Base-by-base conservation (phyloP, 2,329 filamentous ascomycete species). In the Fusarium sp. region DNA sequence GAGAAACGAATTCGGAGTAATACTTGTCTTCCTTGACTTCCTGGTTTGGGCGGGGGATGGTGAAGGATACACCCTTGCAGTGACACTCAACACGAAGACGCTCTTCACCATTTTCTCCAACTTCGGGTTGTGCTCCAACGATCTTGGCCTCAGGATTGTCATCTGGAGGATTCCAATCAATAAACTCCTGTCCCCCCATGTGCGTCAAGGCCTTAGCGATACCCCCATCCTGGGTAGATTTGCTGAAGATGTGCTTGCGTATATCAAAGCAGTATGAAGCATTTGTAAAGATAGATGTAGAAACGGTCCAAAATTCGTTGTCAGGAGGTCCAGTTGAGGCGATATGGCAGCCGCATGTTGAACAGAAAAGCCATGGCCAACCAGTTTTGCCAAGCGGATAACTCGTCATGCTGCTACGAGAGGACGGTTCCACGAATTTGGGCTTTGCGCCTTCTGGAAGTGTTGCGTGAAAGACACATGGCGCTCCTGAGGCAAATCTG, bases 41-140 rank as follows among this genome's bases (percentile, higher is more conserved):
- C 8, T 77, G 55, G 6, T 73, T 77, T 2, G 84, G 85, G 5
- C 83, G 78, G 12, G 77, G 70, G 30, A 86, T 76, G 8, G 81
- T 82, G 71, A 86, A 85, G 6, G 81, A 82, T 0, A 86, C 81
- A 12, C 84, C 84, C 43, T 81, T 82, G 60, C 84, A 87, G 59
- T 81, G 77, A 67, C 85, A 86, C 64, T 84, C 66, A 0, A 79
- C 84, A 0, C 80, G 79, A 14, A 87, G 78, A 20, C 79, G 73
- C 40, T 84, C 80, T 44, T 79, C 71, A 12, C 82, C 82, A 11
- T 80, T 73, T 1, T 59, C 52, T 8, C 80, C 81, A 10, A 78
- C 56, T 63, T 83, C 81, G 0, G 72, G 62, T 47, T 75, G 22
- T 8, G 76, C 67, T 44, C 77, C 72, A 30, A 77, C 65, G 8